Evolutionary conservation across 192 early-diverging fungal species (phyloP), one percentile per base, ranked within the genome.

Genomic region (Oehlia diaphana): DNA sequence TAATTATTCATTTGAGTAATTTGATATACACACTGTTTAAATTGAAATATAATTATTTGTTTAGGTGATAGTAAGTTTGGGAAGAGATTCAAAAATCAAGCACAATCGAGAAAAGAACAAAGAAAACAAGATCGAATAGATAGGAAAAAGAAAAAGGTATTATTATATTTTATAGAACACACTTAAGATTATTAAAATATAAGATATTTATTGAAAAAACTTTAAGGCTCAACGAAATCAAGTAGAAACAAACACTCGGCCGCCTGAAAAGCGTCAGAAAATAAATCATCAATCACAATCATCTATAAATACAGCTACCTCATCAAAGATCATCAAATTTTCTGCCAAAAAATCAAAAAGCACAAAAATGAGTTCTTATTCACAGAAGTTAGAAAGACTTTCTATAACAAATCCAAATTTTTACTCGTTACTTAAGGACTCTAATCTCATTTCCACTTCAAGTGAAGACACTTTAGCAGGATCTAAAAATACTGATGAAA

Each of bases 401-500:
- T 65, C 64, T 31, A 9, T 19, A 65, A 65, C 10, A 65, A 65
- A 65, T 28, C 64, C 64, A 28, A 65, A 31, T 58, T 58, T 58
- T 58, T 58, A 58, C 16, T 58, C 50, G 16, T 19, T 58, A 3
- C 50, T 58, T 58, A 58, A 58, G 9, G 50, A 58, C 13, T 58
- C 50, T 14, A 19, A 58, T 58, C 50, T 58, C 19, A 19, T 58
- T 58, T 58, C 16, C 13, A 19, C 50, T 5, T 58, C 4, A 65
- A 65, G 19, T 14, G 26, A 65, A 14, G 26, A 26, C n/a, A 31
- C 10, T 12, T 65, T 31, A 65, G 6, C 13, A 1, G 49, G 61
- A 63, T 74, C 31, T 23, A 23, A 58, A 9, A 65, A 77, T 77
- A 13, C 3, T 19, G 76, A 78, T 44, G 76, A 65, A 49, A 37